Percentiles rank a stretch among this genome's conserved stretches.
Conservation (phyloP, 345 rosid genomes). For the Garcia nutans region DNA sequence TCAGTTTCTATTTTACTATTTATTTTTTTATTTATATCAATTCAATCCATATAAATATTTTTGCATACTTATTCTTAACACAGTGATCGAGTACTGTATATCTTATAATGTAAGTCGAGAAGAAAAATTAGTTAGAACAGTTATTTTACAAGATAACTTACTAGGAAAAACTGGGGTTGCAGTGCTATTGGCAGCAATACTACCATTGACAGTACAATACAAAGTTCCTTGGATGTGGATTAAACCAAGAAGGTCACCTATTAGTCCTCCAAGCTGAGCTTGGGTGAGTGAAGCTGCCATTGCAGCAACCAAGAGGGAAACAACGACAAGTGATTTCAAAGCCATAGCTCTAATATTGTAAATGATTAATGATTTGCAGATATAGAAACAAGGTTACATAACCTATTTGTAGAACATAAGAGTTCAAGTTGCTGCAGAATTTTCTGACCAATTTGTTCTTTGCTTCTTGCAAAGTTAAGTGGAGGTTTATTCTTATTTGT, state of each 20-base stretch:
- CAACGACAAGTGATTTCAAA: slow-evolving; percentile 29
- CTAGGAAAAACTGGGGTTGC: slow-evolving; percentile 46
- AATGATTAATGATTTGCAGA: too few species aligned
- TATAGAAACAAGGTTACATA: too few species aligned
- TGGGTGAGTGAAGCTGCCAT: slow-evolving; percentile 37
- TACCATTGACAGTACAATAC: slow-evolving; percentile 49
- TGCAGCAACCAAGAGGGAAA: slow-evolving; percentile 21
- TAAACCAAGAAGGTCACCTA: slow-evolving; percentile 38
- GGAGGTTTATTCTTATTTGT: not conserved
- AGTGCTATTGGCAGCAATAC: slow-evolving; percentile 32
- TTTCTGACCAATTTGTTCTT: slow-evolving; percentile 11
- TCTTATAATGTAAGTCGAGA: too few species aligned
- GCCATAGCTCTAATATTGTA: slow-evolving; percentile 24
- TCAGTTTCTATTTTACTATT: too few species aligned
- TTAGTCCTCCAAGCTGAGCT: slow-evolving; percentile 47
- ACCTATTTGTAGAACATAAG: slow-evolving; percentile 30
- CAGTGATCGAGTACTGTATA: too few species aligned
- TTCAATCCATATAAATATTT: too few species aligned
- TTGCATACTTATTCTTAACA: too few species aligned
- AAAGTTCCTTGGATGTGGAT: slow-evolving; percentile 47
- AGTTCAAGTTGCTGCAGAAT: slow-evolving; percentile 35
- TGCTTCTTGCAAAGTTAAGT: not conserved
- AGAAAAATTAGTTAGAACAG: too few species aligned
- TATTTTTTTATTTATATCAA: too few species aligned
- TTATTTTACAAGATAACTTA: slow-evolving; percentile 20